Conservation (phyloP, 345 rosid genomes). For the Triadica sebifera region DNA sequence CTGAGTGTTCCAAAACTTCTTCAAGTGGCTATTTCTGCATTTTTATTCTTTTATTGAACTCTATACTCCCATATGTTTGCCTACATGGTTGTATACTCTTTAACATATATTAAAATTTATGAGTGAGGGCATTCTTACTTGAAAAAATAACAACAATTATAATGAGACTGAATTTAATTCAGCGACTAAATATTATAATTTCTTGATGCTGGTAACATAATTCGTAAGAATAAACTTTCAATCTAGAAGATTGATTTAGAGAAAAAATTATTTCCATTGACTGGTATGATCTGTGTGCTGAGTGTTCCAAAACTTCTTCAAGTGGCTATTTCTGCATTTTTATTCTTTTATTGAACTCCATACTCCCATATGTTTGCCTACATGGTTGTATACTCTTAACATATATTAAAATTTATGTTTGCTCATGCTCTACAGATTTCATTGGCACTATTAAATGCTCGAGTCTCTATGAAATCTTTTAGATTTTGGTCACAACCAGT, state of each 20-base stretch:
- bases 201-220: not conserved
- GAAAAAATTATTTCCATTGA: not conserved
- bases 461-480: constrained; percentile 70
- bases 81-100: not conserved
- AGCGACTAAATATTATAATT: not conserved
- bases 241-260: not conserved
- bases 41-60: too few species aligned
- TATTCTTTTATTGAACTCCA: too few species aligned
- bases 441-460: constrained; percentile 77
- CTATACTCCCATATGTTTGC: not conserved
- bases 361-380: not conserved
- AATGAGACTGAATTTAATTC: too few species aligned
- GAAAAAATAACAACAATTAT: too few species aligned
- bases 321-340: too few species aligned
- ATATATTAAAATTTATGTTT: not conserved
- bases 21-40: too few species aligned
- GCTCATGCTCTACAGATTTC: constrained; percentile 47
- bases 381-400: not conserved
- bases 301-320: not conserved
- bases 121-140: too few species aligned
- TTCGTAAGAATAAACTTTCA: not conserved
- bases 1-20: not conserved
- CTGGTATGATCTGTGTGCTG: not conserved
- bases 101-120: not conserved
- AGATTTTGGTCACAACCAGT: constrained; percentile 61